Conservation (phyloP, 2,329 filamentous ascomycete genomes). For the Emergomyces orientalis region DNA sequence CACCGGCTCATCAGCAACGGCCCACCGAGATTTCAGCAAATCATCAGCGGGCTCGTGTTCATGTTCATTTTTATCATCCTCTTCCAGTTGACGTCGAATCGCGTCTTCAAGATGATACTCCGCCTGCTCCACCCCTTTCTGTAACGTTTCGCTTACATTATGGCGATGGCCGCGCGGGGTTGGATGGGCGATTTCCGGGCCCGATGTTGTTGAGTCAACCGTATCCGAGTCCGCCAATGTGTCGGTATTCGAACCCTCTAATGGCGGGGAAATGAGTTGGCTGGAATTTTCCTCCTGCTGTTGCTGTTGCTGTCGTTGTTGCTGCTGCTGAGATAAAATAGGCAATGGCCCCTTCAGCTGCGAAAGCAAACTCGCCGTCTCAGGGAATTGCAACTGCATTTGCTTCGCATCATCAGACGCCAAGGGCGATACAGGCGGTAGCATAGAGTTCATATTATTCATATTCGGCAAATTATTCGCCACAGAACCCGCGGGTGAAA, state of each 20-base stretch:
- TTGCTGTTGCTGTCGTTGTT: constrained; percentile 22
- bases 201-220: constrained; percentile 12
- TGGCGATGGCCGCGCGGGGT: constrained; percentile 56
- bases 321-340: constrained; percentile 13
- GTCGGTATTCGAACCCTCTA: constrained; percentile 10
- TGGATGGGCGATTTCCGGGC: constrained; percentile 48
- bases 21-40: constrained; percentile 31
- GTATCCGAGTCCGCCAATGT: constrained; percentile 15
- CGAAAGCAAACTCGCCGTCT: background rate
- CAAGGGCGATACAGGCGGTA: constrained; percentile 58
- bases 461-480: constrained; percentile 22
- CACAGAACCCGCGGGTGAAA: constrained; percentile 52
- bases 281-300: constrained; percentile 8
- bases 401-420: constrained; percentile 42
- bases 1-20: constrained; percentile 24
- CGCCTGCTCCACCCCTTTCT: constrained; percentile 75
- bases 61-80: constrained; percentile 48
- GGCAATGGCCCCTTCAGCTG: constrained; percentile 8
- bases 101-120: constrained; percentile 78
- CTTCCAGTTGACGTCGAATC: constrained; percentile 67
- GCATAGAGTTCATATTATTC: constrained; percentile 39
- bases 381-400: constrained; percentile 18
- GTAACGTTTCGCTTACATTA: constrained; percentile 66
- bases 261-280: constrained; percentile 10
- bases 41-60: constrained; percentile 16